A percentile compares a stretch with the other conserved stretches of the same genome.
Conservation (phyloP, 441 rosid species). For the Brassica balearica region DNA sequence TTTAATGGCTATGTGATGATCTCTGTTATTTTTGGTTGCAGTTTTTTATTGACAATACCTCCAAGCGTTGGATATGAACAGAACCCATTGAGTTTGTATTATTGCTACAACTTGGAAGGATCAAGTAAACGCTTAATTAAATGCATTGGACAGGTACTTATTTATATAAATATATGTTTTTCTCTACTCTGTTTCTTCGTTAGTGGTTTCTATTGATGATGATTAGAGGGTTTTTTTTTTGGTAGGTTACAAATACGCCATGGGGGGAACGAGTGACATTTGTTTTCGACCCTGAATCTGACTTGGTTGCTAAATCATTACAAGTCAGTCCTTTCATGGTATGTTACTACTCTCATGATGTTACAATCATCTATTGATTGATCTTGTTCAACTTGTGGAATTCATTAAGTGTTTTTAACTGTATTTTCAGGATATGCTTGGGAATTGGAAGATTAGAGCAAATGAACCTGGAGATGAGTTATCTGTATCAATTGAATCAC, state of each 20-base stretch:
- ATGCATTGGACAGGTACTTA: conserved; percentile 84
- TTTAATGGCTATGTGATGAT: neutral
- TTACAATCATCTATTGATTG: neutral
- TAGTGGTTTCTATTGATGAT: conserved; percentile 21
- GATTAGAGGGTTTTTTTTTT: conserved; percentile 4
- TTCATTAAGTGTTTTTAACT: neutral
- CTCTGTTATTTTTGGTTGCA: conserved; percentile 39
- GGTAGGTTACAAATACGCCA: conserved; percentile 91
- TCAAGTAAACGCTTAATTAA: conserved; percentile 52
- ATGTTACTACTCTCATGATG: conserved; percentile 31
- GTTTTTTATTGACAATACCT: conserved; percentile 85
- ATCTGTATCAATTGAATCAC: conserved; percentile 64
- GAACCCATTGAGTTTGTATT: conserved; percentile 88
- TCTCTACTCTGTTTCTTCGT: conserved; percentile 1
- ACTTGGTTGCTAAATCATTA: conserved; percentile 82
- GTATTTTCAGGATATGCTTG: conserved; percentile 75
- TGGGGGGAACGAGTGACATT: conserved; percentile 91
- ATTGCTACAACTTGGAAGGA: conserved; percentile 67
- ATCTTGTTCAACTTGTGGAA: conserved; percentile 1
- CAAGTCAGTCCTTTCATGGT: conserved; percentile 99
- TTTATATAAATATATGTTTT: neutral
- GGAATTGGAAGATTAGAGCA: conserved; percentile 78
- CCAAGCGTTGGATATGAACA: conserved; percentile 90
- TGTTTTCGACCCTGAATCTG: conserved; percentile 78
- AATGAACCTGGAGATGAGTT: conserved; percentile 70